A percentile compares a stretch with the other conserved stretches of the same genome.
Evolutionary conservation across 768 basidiomycete genomes (phyloP).

Genomic region (Boletus rubropictus): DNA sequence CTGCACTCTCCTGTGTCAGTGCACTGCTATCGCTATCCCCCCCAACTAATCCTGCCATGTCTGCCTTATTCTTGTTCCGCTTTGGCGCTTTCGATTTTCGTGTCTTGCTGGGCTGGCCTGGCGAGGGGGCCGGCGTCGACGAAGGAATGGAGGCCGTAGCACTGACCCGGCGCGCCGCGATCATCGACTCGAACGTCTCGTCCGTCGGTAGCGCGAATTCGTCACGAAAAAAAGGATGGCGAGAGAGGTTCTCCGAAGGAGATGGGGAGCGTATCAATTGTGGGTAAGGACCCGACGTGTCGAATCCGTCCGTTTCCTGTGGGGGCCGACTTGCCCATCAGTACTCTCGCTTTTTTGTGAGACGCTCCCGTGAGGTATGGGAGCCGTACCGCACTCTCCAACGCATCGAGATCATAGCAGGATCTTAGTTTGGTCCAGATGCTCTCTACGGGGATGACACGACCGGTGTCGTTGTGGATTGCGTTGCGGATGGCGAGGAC

Average conservation of each 20-base stretch:
- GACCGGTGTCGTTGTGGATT: conserved; percentile 68
- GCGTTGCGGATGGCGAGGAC: conserved; percentile 66
- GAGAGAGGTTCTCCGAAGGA: conserved; percentile 59
- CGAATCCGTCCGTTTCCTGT: conserved; percentile 45
- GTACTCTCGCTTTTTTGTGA: neutral
- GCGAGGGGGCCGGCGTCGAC: conserved; percentile 55
- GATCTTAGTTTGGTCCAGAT: conserved; percentile 71
- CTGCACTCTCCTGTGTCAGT: conserved; percentile 75
- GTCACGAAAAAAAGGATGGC: conserved; percentile 67
- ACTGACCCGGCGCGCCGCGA: conserved; percentile 59
- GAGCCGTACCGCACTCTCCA: conserved; percentile 53
- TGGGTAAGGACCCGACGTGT: conserved; percentile 39
- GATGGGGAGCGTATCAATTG: conserved; percentile 59
- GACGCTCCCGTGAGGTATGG: neutral
- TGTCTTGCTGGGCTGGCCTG: conserved; percentile 32
- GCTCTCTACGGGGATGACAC: conserved; percentile 49
- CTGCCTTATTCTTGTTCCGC: conserved; percentile 38
- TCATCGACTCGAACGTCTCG: conserved; percentile 50
- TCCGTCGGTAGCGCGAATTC: conserved; percentile 64
- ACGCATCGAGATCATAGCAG: conserved; percentile 69
- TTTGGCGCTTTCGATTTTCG: conserved; percentile 47
- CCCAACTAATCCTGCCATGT: conserved; percentile 67
- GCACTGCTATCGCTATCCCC: conserved; percentile 85
- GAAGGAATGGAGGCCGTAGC: conserved; percentile 49
- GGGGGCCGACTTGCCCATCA: neutral